These are phyloP conservation scores for Ramaria sp. DNA, from an alignment of 768 basidiomycete species.

Conservation along the genomic window DNA sequence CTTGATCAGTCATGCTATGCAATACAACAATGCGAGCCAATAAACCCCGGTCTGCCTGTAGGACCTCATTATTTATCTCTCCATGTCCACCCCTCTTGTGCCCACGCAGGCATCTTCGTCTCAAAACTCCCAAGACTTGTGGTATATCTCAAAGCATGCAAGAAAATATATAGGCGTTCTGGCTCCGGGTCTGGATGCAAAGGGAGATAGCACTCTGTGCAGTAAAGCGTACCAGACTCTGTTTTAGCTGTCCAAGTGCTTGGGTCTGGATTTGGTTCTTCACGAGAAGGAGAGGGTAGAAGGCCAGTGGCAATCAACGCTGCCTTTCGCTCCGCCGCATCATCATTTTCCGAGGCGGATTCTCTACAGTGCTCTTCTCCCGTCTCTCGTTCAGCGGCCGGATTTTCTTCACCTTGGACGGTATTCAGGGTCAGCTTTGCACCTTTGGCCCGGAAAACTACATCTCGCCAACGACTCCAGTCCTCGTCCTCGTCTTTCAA, in stretches of 20 bases:
- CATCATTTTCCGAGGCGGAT: neutral
- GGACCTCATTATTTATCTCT: neutral
- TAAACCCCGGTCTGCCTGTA: too few relatives aligned
- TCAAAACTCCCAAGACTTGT: slow-evolving; percentile 71
- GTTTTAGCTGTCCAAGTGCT: slow-evolving; percentile 3
- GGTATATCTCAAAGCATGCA: slow-evolving; percentile 84
- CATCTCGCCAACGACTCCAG: slow-evolving; percentile 82
- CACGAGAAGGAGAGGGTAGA: neutral
- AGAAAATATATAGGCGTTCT: slow-evolving; percentile 86
- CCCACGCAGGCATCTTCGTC: slow-evolving; percentile 88
- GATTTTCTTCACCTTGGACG: neutral
- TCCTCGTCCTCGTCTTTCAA: slow-evolving; percentile 90
- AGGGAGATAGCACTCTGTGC: slow-evolving; percentile 86
- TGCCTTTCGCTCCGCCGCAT: neutral
- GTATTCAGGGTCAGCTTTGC: neutral
- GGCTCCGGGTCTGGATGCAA: slow-evolving; percentile 89
- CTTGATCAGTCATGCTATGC: too few relatives aligned
- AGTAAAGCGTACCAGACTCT: slow-evolving; percentile 39
- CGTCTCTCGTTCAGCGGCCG: neutral
- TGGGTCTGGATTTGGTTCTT: slow-evolving; percentile 3
- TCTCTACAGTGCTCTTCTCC: too few relatives aligned
- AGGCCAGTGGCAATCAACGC: slow-evolving; percentile 2
- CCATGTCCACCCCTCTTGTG: slow-evolving; percentile 63
- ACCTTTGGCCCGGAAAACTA: slow-evolving; percentile 49
- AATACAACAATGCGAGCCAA: too few relatives aligned